Conservation (phyloP, 305 asterid genomes). For the Fraxinus sp. region DNA sequence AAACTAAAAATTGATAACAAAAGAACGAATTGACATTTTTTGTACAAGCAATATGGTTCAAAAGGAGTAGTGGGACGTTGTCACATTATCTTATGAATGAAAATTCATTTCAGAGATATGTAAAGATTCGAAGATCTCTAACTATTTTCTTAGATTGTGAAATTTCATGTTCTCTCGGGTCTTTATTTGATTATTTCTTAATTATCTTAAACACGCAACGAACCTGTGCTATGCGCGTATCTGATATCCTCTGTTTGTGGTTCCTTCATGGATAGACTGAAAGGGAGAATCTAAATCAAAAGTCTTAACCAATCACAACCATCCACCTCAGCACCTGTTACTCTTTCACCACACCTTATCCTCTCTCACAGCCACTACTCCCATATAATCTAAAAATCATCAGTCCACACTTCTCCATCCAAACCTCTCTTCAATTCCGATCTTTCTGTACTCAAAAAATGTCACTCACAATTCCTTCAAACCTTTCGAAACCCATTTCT, state of each 20-base stretch:
- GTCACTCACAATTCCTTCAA: slow-evolving; percentile 87
- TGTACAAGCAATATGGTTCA: not conserved
- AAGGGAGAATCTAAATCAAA: slow-evolving; percentile 21
- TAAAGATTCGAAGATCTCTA: not conserved
- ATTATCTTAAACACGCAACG: not conserved
- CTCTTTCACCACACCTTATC: slow-evolving; percentile 41
- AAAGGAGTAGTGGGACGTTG: not conserved
- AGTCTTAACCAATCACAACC: slow-evolving; percentile 31
- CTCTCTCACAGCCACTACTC: slow-evolving; percentile 41
- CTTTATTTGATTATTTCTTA: not conserved
- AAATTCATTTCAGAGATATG: not conserved
- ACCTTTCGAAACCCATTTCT: slow-evolving; percentile 65
- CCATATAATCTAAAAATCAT: slow-evolving; percentile 35
- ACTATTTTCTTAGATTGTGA: not conserved
- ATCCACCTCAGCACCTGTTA: slow-evolving; percentile 42
- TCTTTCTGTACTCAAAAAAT: slow-evolving; percentile 16
- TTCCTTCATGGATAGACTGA: slow-evolving; percentile 26
- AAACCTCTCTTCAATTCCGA: not conserved
- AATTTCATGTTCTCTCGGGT: not conserved
- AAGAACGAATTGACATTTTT: not conserved
- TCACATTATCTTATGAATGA: not conserved
- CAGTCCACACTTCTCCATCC: slow-evolving; percentile 15
- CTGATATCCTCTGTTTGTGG: slow-evolving; percentile 3
- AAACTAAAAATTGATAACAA: not conserved
- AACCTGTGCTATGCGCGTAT: not conserved